Conservation (phyloP, 805 yeast genomes). For the Kazachstania kunashirensis region DNA sequence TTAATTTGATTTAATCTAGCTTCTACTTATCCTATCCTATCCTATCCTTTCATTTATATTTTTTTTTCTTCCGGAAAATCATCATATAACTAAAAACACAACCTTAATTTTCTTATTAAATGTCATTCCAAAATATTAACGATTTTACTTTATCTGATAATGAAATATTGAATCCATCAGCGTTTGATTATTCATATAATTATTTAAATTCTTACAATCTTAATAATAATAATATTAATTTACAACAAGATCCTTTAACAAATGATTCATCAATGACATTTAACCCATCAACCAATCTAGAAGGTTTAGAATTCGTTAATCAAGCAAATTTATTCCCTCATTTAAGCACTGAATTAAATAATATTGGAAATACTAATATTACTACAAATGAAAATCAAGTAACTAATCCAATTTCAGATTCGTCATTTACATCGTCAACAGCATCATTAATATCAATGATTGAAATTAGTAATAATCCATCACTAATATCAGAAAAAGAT, state of each 20-base stretch:
- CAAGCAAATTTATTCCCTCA: background rate
- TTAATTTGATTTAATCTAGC: too few species aligned
- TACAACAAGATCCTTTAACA: background rate
- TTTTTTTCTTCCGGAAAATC: too few species aligned
- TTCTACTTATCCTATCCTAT: too few species aligned
- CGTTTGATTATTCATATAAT: background rate
- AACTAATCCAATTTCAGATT: background rate
- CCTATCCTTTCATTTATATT: too few species aligned
- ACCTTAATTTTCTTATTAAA: too few species aligned
- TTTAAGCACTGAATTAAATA: background rate
- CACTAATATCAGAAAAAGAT: slow-evolving; percentile 1
- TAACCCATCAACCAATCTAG: background rate
- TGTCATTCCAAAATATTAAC: slow-evolving; percentile 5
- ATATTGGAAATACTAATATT: background rate
- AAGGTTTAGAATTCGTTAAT: slow-evolving; percentile 1
- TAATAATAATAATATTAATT: slow-evolving; percentile 1
- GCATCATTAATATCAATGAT: slow-evolving; percentile 3
- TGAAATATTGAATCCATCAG: background rate
- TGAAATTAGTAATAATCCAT: background rate
- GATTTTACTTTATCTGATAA: slow-evolving; percentile 2
- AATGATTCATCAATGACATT: background rate
- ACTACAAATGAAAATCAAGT: background rate
- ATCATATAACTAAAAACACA: too few species aligned
- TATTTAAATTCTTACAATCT: slow-evolving; percentile 1
- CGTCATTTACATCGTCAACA: background rate